phyloP scores from a whole-genome alignment of 1,284 basidiomycete genomes.

The Microstroma glucosiphilum region DNA sequence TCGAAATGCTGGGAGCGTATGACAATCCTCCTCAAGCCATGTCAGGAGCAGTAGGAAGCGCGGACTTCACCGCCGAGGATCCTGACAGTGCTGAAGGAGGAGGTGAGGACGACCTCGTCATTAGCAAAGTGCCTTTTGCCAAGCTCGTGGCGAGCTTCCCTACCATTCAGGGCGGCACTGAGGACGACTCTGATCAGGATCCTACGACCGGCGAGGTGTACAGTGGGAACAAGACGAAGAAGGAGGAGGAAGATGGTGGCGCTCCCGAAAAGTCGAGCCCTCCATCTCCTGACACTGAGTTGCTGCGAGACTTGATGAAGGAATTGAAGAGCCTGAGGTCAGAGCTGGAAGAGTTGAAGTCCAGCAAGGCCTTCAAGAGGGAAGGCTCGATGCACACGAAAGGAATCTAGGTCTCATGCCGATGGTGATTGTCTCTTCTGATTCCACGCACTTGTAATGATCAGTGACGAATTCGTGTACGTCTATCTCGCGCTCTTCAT shows the following conservation, averaged over 20 bases:
- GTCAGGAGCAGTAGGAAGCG: background rate
- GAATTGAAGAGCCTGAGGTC: background rate
- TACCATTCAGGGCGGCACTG: constrained; percentile 1
- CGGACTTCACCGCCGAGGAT: background rate
- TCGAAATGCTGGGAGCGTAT: constrained; percentile 19
- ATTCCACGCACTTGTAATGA: no score
- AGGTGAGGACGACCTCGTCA: background rate
- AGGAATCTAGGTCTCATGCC: background rate
- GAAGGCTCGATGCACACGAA: background rate
- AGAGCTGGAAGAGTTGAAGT: background rate
- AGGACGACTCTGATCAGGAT: constrained; percentile 4
- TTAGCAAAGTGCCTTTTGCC: background rate
- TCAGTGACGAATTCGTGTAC: no score
- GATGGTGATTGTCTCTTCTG: no score
- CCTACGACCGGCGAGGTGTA: constrained; percentile 2
- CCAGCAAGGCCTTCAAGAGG: constrained; percentile 14
- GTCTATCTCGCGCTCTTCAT: no score
- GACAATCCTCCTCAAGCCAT: background rate
- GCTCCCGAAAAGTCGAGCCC: background rate
- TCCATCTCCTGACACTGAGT: background rate
- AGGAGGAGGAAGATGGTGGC: background rate
- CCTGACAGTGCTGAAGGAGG: background rate
- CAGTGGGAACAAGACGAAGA: constrained; percentile 17
- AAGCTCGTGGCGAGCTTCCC: constrained; percentile 3
- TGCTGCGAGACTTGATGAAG: constrained; percentile 1